These are phyloP conservation scores for Ziziphus jujuba DNA, from an alignment of 306 rosid genomes.

Conservation along the genomic window DNA sequence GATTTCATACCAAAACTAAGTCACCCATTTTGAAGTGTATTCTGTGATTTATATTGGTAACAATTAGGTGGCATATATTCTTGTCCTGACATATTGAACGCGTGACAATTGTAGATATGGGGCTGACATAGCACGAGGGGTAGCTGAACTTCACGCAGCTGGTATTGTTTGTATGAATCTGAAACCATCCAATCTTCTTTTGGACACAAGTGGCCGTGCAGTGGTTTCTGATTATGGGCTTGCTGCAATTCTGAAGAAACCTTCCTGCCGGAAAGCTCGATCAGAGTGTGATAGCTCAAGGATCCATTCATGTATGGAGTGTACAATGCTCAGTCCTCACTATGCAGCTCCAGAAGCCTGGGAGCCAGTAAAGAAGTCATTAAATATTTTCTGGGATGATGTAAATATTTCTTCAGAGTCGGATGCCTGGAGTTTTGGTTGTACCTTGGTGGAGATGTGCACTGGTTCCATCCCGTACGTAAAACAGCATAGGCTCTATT, in stretches of 20 bases:
- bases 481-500: constrained; percentile 42
- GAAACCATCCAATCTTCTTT: constrained; percentile 96
- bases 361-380: constrained; percentile 92
- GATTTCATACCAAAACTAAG: background rate
- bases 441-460: constrained; percentile 99
- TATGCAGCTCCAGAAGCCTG: constrained; percentile 98
- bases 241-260: constrained; percentile 90
- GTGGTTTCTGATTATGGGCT: constrained; percentile 97
- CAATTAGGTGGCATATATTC: constrained; percentile 4
- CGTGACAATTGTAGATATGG: constrained; percentile 74
- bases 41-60: background rate
- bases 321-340: constrained; percentile 96
- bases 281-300: constrained; percentile 74
- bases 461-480: constrained; percentile 99
- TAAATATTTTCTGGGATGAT: constrained; percentile 94
- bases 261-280: constrained; percentile 83
- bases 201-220: constrained; percentile 82
- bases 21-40: too few relatives aligned
- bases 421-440: constrained; percentile 99
- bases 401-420: constrained; percentile 92
- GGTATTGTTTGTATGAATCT: constrained; percentile 97
- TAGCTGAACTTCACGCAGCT: constrained; percentile 97
- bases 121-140: constrained; percentile 96
- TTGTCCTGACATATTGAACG: constrained; percentile 27
- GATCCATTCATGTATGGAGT: constrained; percentile 96